Conservation (phyloP, 1,284 basidiomycete species). For the Athelia psychrophila region DNA sequence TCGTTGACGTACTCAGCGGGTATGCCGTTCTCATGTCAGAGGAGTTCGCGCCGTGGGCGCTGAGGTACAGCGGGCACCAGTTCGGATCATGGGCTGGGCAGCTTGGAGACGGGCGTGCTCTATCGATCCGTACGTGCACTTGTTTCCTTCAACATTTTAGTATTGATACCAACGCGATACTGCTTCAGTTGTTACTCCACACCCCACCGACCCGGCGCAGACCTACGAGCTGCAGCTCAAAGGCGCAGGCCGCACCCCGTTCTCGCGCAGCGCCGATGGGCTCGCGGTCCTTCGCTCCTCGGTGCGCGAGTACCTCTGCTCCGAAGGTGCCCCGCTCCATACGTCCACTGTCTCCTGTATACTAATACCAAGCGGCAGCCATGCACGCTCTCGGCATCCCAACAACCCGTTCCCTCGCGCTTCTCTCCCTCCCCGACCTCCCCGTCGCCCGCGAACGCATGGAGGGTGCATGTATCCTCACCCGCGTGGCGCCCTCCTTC, state of each 20-base stretch:
- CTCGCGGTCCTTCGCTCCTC: slow-evolving; percentile 91
- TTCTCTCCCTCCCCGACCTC: slow-evolving; percentile 76
- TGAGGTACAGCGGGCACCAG: slow-evolving; percentile 89
- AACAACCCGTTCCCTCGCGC: slow-evolving; percentile 84
- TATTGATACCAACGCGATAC: slow-evolving; percentile 5
- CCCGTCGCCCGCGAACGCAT: slow-evolving; percentile 78
- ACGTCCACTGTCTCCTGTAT: too few relatives aligned
- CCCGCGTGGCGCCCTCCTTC: slow-evolving; percentile 88
- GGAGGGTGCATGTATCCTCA: slow-evolving; percentile 80
- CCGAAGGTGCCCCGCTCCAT: slow-evolving; percentile 59
- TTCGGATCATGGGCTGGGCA: slow-evolving; percentile 97
- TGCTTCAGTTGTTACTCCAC: slow-evolving; percentile 68
- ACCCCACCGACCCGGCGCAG: slow-evolving; percentile 53
- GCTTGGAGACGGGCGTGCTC: slow-evolving; percentile 92
- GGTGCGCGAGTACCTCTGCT: slow-evolving; percentile 87
- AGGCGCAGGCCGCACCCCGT: slow-evolving; percentile 92
- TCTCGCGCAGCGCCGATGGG: slow-evolving; percentile 89
- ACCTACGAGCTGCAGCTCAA: slow-evolving; percentile 91
- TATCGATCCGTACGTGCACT: slow-evolving; percentile 68
- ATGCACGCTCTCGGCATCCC: slow-evolving; percentile 88
- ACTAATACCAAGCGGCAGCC: too few relatives aligned
- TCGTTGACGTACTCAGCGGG: slow-evolving; percentile 81
- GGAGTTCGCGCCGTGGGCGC: slow-evolving; percentile 83
- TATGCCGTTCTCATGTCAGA: slow-evolving; percentile 68
- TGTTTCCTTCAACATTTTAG: not conserved